phyloP scores from a whole-genome alignment of 2,329 filamentous ascomycete species.

The Magnaporthiopsis rhizophila region DNA sequence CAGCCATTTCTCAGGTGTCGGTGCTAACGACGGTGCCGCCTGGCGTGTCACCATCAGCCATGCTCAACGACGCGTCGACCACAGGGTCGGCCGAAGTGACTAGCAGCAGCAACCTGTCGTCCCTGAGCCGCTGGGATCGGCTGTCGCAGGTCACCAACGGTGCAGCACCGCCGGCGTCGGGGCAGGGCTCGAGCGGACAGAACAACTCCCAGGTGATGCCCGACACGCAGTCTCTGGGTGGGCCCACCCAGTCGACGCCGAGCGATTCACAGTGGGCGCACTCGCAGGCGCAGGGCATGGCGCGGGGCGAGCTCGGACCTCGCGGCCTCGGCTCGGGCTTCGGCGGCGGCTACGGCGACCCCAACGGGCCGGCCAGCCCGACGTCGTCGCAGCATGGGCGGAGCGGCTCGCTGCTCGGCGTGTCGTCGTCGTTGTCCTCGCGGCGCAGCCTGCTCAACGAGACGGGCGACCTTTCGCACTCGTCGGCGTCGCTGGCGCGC shows the following conservation, averaged over 20 bases:
- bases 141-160: conserved; percentile 69
- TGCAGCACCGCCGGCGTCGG: conserved; percentile 14
- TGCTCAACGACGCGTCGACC: conserved; percentile 80
- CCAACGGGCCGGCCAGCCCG: conserved; percentile 21
- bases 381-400: conserved; percentile 10
- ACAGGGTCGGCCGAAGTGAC: conserved; percentile 81
- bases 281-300: conserved; percentile 48
- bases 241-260: conserved; percentile 36
- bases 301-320: conserved; percentile 25
- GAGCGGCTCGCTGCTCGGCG: conserved; percentile 3
- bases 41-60: conserved; percentile 49
- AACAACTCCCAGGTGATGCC: conserved; percentile 38
- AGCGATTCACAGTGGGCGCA: conserved; percentile 49
- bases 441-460: conserved; percentile 31
- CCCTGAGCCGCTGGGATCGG: conserved; percentile 33
- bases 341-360: neutral
- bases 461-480: conserved; percentile 23
- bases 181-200: conserved; percentile 4
- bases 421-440: neutral
- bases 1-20: conserved; percentile 53
- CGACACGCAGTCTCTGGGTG: conserved; percentile 41
- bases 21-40: conserved; percentile 48
- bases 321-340: conserved; percentile 12
- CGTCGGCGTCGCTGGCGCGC: conserved; percentile 14
- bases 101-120: conserved; percentile 38